phyloP scores from a whole-genome alignment of 192 early-diverging fungal species.

The Rhizophlyctis rosea region DNA sequence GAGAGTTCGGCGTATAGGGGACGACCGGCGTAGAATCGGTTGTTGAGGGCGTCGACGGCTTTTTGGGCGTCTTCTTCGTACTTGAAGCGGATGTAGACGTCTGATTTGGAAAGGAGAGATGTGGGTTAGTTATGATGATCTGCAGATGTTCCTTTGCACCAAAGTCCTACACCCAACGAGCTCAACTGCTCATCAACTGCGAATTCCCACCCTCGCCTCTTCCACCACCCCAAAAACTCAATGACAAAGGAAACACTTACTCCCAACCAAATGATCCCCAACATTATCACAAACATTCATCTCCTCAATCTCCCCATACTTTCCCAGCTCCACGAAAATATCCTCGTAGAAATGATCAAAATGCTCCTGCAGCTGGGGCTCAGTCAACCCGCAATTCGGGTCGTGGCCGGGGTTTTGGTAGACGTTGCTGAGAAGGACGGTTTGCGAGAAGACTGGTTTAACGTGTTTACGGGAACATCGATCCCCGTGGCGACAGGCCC shows the following conservation, averaged over 20 bases:
- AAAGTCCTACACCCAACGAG: no score
- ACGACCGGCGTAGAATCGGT: conserved; percentile 88
- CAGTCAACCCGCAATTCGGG: conserved; percentile 53
- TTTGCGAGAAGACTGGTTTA: conserved; percentile 94
- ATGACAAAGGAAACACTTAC: conserved; percentile 27
- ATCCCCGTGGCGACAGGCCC: conserved; percentile 96
- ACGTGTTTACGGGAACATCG: conserved; percentile 96
- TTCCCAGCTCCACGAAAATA: conserved; percentile 90
- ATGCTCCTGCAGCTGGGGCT: conserved; percentile 74
- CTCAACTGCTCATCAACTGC: no score
- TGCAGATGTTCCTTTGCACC: no score
- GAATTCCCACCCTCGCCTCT: no score
- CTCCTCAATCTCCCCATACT: conserved; percentile 95
- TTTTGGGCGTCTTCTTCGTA: conserved; percentile 91
- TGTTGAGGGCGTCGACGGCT: conserved; percentile 87
- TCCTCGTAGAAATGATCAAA: conserved; percentile 98
- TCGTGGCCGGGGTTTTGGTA: conserved; percentile 88
- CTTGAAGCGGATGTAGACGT: conserved; percentile 90
- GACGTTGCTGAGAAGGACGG: conserved; percentile 89
- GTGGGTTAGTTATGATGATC: conserved; percentile 6
- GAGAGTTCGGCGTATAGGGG: conserved; percentile 96
- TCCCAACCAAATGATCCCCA: conserved; percentile 95
- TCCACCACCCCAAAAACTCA: no score
- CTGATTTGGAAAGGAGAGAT: conserved; percentile 24
- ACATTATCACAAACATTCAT: conserved; percentile 98